Conservation (phyloP, 139 green algal genomes). For the Chlorella sorokiniana region DNA sequence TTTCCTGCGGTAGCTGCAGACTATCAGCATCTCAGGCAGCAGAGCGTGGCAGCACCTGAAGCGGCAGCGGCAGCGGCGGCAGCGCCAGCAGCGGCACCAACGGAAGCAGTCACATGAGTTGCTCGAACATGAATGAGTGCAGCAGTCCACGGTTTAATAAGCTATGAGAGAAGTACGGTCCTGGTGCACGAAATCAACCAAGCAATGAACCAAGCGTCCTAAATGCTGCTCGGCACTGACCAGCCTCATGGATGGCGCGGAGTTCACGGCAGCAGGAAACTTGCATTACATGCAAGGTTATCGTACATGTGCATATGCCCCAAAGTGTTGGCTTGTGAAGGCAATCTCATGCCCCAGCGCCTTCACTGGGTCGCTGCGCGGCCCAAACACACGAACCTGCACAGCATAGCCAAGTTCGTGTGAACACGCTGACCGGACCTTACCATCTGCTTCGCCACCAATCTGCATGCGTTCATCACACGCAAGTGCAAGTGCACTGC, state of each 20-base stretch:
- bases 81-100: not conserved
- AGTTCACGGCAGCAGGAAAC: too few species aligned
- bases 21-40: not conserved
- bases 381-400: constrained; percentile 40
- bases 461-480: not conserved
- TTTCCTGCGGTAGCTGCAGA: constrained; percentile 9
- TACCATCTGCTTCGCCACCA: too few species aligned
- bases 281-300: constrained; percentile 9
- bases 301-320: constrained; percentile 31
- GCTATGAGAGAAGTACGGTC: too few species aligned
- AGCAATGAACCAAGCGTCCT: too few species aligned
- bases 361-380: constrained; percentile 33
- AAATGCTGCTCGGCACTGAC: too few species aligned
- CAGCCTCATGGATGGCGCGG: not conserved
- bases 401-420: too few species aligned
- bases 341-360: constrained; percentile 29
- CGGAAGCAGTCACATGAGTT: not conserved
- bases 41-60: not conserved
- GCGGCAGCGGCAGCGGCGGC: not conserved
- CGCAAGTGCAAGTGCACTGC: not conserved
- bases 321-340: constrained; percentile 44
- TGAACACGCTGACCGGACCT: too few species aligned
- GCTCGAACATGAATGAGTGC: not conserved
- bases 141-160: too few species aligned
- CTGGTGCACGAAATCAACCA: too few species aligned